Base-by-base conservation (phyloP, 441 rosid species). In the California macrophylla region DNA sequence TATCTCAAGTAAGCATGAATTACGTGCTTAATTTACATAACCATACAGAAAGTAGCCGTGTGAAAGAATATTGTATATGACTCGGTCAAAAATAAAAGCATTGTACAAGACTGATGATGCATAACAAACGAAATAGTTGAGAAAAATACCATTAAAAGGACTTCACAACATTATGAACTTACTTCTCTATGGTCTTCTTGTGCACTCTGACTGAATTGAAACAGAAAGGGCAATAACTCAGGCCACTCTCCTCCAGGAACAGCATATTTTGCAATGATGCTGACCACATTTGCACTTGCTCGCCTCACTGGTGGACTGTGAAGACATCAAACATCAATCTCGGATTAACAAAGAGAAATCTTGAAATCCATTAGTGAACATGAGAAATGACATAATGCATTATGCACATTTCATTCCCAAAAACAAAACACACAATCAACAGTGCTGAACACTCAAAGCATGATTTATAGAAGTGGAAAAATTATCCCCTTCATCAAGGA, bases 221-320 rank as follows among this genome's bases (percentile, higher is more conserved):
- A 92, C 83, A 95, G 72, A 75, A 95, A 91, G 0, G 92, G 88
- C 68, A 95, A 81, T 66, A 95, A 83, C 72, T 95, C 99, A 66
- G 96, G 90, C 99, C 99, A 92, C 79, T 95, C 99, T 69, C 99
- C 98, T 1, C 91, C 92, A 20, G 96, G 96, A 72, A 95, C 94
- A 12, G 96, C 96, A 54, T 95, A 92, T 81, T 95, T 95, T 0
- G 99, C 98, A 6, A 92, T 77, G 7, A 95, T 87, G 72, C 98
- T 92, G 69, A 95, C 98, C 58, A 92, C 99, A 77, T 95, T 92
- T 4, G 99, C 98, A 76, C 99, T 95, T 28, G 99, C 99, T 76
- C 95, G 89, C 76, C 99, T 83, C 74, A 95, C 99, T 0, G 92
- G 96, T 0, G 96, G 84, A 78, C 99, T 95, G 80, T 69, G 76